Conservation (phyloP, 163 green algal genomes). For the Scenedesmus sp. region DNA sequence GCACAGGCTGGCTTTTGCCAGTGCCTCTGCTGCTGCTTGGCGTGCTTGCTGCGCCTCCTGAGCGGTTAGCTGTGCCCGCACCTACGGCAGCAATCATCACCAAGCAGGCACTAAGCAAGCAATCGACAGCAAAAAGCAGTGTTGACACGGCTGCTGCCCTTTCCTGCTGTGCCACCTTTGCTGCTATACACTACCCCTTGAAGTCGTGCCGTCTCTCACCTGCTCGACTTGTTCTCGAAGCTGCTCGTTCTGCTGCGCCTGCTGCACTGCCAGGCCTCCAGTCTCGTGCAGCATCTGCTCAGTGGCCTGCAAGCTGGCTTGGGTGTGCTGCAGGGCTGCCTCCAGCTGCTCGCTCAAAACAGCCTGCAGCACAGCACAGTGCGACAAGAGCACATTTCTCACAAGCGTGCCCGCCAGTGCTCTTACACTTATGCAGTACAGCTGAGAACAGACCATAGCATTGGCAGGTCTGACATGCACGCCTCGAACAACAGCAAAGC, state of each 20-base stretch:
- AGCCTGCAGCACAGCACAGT: conserved; percentile 16
- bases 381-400: not conserved
- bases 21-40: conserved; percentile 6
- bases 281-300: conserved; percentile 15
- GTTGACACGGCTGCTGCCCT: no score
- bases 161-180: not conserved
- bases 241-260: conserved; percentile 29
- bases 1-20: not conserved
- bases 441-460: not conserved
- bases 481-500: not conserved
- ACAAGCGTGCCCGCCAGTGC: not conserved
- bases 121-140: not conserved
- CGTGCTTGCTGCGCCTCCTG: not conserved
- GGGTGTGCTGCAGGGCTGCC: conserved; percentile 10
- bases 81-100: not conserved
- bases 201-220: not conserved
- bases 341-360: not conserved
- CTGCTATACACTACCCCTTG: not conserved
- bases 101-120: not conserved
- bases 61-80: not conserved
- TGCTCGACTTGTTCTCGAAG: conserved; percentile 19
- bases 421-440: not conserved
- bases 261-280: conserved; percentile 4
- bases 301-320: not conserved
- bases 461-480: not conserved